These are phyloP conservation scores for Boletus mariae DNA, from an alignment of 1,284 basidiomycete genomes.

Conservation along the genomic window DNA sequence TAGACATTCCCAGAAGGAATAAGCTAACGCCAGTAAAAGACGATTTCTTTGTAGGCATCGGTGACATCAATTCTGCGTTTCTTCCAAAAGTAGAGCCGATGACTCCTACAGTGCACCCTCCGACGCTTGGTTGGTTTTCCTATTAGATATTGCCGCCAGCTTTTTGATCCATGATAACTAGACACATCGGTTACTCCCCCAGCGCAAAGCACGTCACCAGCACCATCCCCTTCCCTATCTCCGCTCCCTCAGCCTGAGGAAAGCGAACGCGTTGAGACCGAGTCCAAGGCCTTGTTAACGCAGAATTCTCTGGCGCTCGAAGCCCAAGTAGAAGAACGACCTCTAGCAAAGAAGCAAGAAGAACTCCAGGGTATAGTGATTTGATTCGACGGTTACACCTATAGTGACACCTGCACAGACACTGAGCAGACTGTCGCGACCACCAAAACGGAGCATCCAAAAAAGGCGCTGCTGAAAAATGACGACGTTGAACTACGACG, in stretches of 20 bases:
- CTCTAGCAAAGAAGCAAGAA: conserved; percentile 86
- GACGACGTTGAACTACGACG: conserved; percentile 85
- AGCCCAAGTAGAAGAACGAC: conserved; percentile 82
- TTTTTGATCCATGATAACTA: conserved; percentile 11
- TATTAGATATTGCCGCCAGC: not conserved
- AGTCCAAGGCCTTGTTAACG: conserved; percentile 54
- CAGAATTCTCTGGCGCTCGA: conserved; percentile 72
- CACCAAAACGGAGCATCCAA: conserved; percentile 40
- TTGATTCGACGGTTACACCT: conserved; percentile 3
- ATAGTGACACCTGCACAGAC: conserved; percentile 11
- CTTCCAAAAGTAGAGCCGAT: conserved; percentile 72
- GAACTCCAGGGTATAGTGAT: conserved; percentile 52
- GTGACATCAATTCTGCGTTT: conserved; percentile 95
- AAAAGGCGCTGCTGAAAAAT: conserved; percentile 81
- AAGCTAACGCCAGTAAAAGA: conserved; percentile 46
- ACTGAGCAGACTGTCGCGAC: conserved; percentile 11
- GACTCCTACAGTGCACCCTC: conserved; percentile 31
- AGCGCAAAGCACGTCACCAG: conserved; percentile 9
- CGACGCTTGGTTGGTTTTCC: conserved; percentile 27
- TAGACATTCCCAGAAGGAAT: not conserved
- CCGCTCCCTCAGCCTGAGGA: conserved; percentile 34
- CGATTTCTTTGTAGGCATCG: conserved; percentile 98
- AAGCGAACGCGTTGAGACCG: conserved; percentile 42
- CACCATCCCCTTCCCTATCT: conserved; percentile 23
- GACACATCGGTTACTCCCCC: conserved; percentile 18